Conservation (phyloP, 2,329 filamentous ascomycete genomes). For the Colletotrichum cuscutae region DNA sequence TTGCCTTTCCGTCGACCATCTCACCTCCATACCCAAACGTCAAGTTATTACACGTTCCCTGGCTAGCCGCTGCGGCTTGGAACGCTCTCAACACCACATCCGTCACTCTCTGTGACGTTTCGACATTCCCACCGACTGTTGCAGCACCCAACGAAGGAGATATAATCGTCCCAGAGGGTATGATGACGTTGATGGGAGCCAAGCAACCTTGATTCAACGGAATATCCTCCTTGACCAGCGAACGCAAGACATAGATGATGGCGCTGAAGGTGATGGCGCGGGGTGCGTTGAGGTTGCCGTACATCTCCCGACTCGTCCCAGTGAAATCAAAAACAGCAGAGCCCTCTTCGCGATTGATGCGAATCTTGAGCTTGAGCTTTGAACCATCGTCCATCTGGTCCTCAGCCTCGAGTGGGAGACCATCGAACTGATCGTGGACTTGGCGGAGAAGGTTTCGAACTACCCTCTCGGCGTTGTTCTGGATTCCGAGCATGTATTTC, state of each 20-base stretch:
- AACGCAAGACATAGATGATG: constrained; percentile 55
- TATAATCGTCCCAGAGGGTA: constrained; percentile 63
- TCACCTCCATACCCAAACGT: constrained; percentile 53
- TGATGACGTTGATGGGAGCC: constrained; percentile 77
- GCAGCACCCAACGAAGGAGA: constrained; percentile 80
- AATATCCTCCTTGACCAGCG: constrained; percentile 82
- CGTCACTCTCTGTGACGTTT: constrained; percentile 84
- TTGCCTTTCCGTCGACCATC: constrained; percentile 74
- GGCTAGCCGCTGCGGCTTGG: constrained; percentile 74
- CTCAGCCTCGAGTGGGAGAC: constrained; percentile 75
- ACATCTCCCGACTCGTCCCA: constrained; percentile 62
- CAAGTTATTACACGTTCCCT: constrained; percentile 18
- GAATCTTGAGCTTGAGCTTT: constrained; percentile 45
- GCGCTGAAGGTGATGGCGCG: constrained; percentile 42
- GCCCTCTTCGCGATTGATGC: not conserved
- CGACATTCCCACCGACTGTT: constrained; percentile 70
- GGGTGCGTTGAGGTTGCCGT: constrained; percentile 42
- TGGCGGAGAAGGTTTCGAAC: constrained; percentile 16
- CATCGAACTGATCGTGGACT: constrained; percentile 70
- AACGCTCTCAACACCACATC: constrained; percentile 87
- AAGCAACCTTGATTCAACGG: constrained; percentile 88
- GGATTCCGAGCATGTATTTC: constrained; percentile 28
- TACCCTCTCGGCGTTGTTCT: constrained; percentile 18
- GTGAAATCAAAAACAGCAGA: constrained; percentile 61
- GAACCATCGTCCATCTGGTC: constrained; percentile 78